Base-by-base conservation (phyloP, 305 asterid species). In the Solanum hybrid region DNA sequence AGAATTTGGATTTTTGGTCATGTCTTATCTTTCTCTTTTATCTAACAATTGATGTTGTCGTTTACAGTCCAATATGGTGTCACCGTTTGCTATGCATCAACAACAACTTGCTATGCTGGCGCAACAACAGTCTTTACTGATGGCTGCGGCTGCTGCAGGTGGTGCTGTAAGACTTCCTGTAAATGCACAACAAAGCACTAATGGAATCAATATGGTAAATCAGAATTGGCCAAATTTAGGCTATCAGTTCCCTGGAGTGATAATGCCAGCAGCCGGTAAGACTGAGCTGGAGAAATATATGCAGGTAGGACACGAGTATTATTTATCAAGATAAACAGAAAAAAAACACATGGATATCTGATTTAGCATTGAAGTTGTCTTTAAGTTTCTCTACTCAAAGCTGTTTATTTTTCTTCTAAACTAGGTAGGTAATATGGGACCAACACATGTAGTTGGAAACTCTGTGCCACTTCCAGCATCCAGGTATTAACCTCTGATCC, bases 71-170 rank as follows among this genome's bases (percentile, higher is more conserved):
- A 95, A 95, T 91, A 91, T 92, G 91, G 96, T 94, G 90, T 97
- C 99, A 65, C 99, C 99, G 26, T 97, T 93, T 91, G 89, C 98
- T 76, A 90, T 92, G 92, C 99, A 98, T 93, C 99, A 98, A 89
- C 99, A 97, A 91, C 99, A 97, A 93, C 93, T 98, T 89, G 98
- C 98, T 31, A 94, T 97, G 98, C 93, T 98, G 91, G 98, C 99
- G 72, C 99, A 97, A 88, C 99, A 97, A 89, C 98, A 97, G 92
- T 93, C 98, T 17, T 93, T 96, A 90, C 92, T 97, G 92, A 92
- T 97, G 97, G 98, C 98, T 80, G 98, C 99, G 15, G 98, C 99
- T 85, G 98, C 98, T 83, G 97, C 98, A 80, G 95, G 96, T 68
- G 96, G 94, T 81, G 89, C 92, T 89, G 91, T 92, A 83, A 94